Conservation (phyloP, 1,139 yeast genomes). For the Diutina catenulata region DNA sequence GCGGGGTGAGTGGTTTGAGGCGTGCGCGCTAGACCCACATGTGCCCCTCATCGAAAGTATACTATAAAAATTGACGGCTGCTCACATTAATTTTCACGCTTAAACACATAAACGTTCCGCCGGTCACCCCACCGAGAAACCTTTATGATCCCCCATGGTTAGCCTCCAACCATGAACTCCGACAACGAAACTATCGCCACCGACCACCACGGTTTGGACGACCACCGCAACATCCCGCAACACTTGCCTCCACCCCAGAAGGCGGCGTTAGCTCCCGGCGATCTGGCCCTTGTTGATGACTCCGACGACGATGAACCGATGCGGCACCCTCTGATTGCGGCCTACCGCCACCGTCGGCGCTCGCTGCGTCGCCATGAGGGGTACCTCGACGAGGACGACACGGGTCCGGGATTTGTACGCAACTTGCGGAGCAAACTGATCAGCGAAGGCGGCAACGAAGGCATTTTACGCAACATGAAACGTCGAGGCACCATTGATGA, state of each 20-base stretch:
- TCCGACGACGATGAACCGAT: neutral
- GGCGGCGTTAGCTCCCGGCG: too few relatives aligned
- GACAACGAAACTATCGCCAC: too few relatives aligned
- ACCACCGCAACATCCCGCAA: slow-evolving; percentile 4
- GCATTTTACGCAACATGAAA: neutral
- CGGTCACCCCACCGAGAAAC: too few relatives aligned
- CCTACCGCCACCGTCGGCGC: neutral
- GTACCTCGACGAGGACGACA: neutral
- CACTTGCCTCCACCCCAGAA: neutral
- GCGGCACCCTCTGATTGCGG: neutral
- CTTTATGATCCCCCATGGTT: too few relatives aligned
- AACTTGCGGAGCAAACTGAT: neutral
- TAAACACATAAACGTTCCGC: too few relatives aligned
- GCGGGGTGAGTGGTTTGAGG: too few relatives aligned
- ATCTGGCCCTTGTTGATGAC: slow-evolving; percentile 2
- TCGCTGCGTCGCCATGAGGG: neutral
- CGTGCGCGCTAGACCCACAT: too few relatives aligned
- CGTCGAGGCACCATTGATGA: neutral
- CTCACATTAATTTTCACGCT: too few relatives aligned
- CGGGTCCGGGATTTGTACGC: neutral
- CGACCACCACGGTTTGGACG: slow-evolving; percentile 1
- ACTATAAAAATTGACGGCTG: too few relatives aligned
- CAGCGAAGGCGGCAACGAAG: neutral
- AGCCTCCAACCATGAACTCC: too few relatives aligned
- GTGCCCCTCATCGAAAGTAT: too few relatives aligned